Conservation (phyloP, 768 basidiomycete genomes). For the Hypsizygus marmoreus region DNA sequence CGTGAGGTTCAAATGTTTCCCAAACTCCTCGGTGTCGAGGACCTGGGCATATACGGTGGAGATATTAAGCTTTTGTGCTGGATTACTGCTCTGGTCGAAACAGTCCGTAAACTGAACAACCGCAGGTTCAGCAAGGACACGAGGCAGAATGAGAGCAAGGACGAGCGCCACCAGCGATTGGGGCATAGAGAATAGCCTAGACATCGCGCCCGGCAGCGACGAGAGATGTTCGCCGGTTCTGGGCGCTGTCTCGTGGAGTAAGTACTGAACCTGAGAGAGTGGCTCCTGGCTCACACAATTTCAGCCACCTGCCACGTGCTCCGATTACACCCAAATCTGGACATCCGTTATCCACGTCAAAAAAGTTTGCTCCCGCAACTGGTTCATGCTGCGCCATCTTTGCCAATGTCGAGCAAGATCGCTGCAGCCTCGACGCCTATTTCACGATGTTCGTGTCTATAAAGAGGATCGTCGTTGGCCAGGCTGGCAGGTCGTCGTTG, state of each 20-base stretch:
- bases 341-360: too few relatives aligned
- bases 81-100: constrained; percentile 47
- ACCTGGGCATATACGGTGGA: constrained; percentile 76
- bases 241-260: constrained; percentile 6
- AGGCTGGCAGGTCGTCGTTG: constrained; percentile 88
- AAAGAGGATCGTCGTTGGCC: constrained; percentile 61
- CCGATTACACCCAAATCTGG: too few relatives aligned
- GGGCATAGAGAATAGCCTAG: constrained; percentile 16
- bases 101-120: constrained; percentile 69
- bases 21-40: constrained; percentile 42
- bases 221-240: constrained; percentile 6
- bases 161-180: constrained; percentile 20
- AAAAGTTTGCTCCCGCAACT: not conserved
- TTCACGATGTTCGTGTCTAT: constrained; percentile 35
- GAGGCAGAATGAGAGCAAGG: constrained; percentile 25
- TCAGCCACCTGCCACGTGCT: constrained; percentile 6
- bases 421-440: constrained; percentile 21
- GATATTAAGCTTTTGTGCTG: constrained; percentile 61
- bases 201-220: constrained; percentile 29
- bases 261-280: constrained; percentile 2
- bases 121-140: constrained; percentile 55
- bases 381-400: constrained; percentile 23
- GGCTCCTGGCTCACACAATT: not conserved
- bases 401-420: constrained; percentile 19
- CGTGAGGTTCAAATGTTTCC: constrained; percentile 65